Evolutionary conservation across 2,329 filamentous ascomycete genomes (phyloP), one percentile per base, ranked within the genome.

Genomic region (Lizonia empirigonia): DNA sequence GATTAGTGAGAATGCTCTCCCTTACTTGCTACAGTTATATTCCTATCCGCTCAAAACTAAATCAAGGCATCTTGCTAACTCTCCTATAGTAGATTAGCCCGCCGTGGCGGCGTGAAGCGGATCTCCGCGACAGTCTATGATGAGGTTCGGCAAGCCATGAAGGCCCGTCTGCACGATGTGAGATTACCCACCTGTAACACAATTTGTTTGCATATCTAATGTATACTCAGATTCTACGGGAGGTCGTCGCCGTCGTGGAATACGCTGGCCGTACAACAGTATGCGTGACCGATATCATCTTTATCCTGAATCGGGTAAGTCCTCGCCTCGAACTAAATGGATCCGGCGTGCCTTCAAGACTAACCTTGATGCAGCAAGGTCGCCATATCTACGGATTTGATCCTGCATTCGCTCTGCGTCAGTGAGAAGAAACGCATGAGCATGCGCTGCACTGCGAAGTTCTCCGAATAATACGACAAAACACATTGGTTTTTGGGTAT

Each of bases 61-160:
- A 1, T 26, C 23, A 7, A n/a, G 10, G 13, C 15, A 19, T 4
- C 18, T 12, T 48, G 24, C 58, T 64, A 41, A 68, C 32, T 4
- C 30, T 7, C 3, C 26, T 22, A 24, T 6, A 71, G 88, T 59
- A 85, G 89, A 32, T 73, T 93, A 0, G 89, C 89, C 1, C 83
- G 89, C 5, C 84, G 89, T 6, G 89, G 89, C 1, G 89, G 89
- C 0, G 86, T 93, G 0, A 91, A 91, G 67, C 78, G 89, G 0
- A 90, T 92, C 7, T 86, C 85, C 0, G 80, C 67, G 0, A 58
- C 36, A 0, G 86, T 91, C 2, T 92, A 92, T 62, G 77, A 85
- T 0, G 85, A 89, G 0, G 70, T 80, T 0, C 77, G 89, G 0
- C 15, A 4, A 0, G 82, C 77, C 0, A 44, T 92, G 1, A 82